phyloP scores from a whole-genome alignment of 768 basidiomycete genomes.

The Russula compacta region DNA sequence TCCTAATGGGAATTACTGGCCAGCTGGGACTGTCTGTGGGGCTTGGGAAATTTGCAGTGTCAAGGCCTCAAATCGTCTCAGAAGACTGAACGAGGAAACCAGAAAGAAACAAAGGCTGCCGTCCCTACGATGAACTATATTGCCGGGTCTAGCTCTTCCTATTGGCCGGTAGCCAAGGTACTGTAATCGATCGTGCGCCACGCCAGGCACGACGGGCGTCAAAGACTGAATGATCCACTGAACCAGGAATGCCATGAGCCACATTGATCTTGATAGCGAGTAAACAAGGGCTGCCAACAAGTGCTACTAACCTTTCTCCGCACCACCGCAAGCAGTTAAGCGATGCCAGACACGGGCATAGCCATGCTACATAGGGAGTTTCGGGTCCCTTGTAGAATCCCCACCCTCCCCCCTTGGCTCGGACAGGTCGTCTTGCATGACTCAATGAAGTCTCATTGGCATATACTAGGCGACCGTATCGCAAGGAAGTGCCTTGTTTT shows the following conservation, averaged over 20 bases:
- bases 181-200: not conserved
- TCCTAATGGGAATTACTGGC: not conserved
- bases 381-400: not conserved
- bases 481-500: conserved; percentile 5
- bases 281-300: not conserved
- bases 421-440: not conserved
- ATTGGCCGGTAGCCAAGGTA: not conserved
- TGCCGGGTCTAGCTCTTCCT: not conserved
- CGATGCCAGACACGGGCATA: not conserved
- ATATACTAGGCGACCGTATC: not conserved
- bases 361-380: not conserved
- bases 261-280: not conserved
- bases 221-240: not conserved
- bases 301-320: not conserved
- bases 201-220: not conserved
- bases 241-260: not conserved
- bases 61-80: not conserved
- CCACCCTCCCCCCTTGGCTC: not conserved
- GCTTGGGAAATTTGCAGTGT: not conserved
- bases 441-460: not conserved
- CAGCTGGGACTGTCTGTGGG: not conserved
- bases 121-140: not conserved
- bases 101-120: not conserved
- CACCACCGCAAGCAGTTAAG: not conserved
- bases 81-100: not conserved